Percentiles rank a stretch among this genome's conserved stretches.
Evolutionary conservation across 2,329 filamentous ascomycete genomes (phyloP).

Genomic region (Chaetomium globosum): DNA sequence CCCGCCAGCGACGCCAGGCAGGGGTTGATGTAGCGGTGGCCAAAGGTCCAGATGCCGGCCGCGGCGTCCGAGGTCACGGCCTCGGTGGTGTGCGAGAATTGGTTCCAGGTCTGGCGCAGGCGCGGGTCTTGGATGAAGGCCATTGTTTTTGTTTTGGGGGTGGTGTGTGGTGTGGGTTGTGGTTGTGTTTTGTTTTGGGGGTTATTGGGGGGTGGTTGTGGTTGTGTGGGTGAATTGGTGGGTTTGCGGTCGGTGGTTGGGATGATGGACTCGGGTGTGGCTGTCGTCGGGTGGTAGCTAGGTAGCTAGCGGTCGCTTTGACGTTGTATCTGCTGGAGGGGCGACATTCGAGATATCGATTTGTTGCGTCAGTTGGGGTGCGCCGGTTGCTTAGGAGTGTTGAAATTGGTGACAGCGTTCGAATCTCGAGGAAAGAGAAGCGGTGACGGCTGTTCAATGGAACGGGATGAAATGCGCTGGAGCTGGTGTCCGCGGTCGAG

Average conservation of each 20-base stretch:
- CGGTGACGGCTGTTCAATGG: not conserved
- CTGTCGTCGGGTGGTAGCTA: not conserved
- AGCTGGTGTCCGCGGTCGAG: not conserved
- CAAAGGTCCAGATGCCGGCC: slow-evolving; percentile 84
- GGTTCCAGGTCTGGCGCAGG: slow-evolving; percentile 90
- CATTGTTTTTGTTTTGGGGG: slow-evolving; percentile 44
- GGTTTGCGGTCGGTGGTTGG: not conserved
- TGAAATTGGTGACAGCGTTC: not conserved
- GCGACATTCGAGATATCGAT: not conserved
- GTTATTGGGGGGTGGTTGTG: not conserved
- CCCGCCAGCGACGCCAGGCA: slow-evolving; percentile 70
- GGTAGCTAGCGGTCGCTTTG: not conserved
- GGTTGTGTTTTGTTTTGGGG: too few relatives aligned
- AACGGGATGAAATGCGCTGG: not conserved
- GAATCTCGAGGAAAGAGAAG: not conserved
- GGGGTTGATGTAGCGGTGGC: slow-evolving; percentile 80
- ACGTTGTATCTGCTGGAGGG: not conserved
- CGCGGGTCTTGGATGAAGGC: slow-evolving; percentile 77
- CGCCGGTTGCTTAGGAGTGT: not conserved
- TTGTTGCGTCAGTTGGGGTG: not conserved
- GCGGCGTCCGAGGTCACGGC: slow-evolving; percentile 89
- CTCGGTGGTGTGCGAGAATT: slow-evolving; percentile 87
- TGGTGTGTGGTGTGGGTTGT: not conserved
- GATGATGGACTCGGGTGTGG: not conserved
- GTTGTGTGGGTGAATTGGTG: not conserved